Percentiles rank a stretch among this genome's conserved stretches.
Conservation (phyloP, 208 protist species). For the Crithidia thermophila region DNA sequence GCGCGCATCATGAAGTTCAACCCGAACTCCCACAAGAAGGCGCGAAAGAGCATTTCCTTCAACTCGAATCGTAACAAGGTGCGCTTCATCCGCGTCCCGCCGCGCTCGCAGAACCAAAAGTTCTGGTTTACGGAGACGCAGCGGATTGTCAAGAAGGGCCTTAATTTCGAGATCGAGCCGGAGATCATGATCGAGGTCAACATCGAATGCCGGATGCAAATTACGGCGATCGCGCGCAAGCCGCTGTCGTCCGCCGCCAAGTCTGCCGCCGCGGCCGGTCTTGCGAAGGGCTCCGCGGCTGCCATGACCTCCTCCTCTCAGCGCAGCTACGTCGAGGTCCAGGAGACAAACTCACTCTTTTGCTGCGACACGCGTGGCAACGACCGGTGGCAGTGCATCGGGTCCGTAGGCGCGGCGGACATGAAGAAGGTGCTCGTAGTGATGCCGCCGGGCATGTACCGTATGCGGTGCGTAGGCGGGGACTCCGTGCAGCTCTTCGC, state of each 20-base stretch:
- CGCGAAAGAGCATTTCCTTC: conserved; percentile 62
- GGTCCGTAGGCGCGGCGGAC: conserved; percentile 28
- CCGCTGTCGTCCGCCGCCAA: conserved; percentile 13
- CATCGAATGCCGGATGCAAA: conserved; percentile 75
- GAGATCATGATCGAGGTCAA: conserved; percentile 60
- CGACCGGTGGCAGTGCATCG: conserved; percentile 39
- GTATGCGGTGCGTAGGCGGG: conserved; percentile 53
- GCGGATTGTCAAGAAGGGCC: conserved; percentile 73
- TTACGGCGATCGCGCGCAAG: conserved; percentile 52
- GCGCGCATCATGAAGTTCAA: conserved; percentile 11
- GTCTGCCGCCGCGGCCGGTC: neutral
- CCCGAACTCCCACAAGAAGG: conserved; percentile 12
- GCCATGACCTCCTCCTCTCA: conserved; percentile 18
- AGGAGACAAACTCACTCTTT: conserved; percentile 34
- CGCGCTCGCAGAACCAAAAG: conserved; percentile 68
- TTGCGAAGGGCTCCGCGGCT: conserved; percentile 8
- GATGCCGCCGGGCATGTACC: conserved; percentile 70
- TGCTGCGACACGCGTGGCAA: neutral
- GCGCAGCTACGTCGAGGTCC: conserved; percentile 40
- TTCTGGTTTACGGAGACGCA: conserved; percentile 85
- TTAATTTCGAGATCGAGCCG: conserved; percentile 78
- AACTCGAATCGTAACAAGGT: conserved; percentile 69
- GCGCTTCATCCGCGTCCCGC: conserved; percentile 68
- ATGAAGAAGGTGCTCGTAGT: conserved; percentile 55
- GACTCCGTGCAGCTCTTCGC: conserved; percentile 71